Evolutionary conservation across 2,329 filamentous ascomycete species (phyloP).

Genomic region (Monilinia fructicola): DNA sequence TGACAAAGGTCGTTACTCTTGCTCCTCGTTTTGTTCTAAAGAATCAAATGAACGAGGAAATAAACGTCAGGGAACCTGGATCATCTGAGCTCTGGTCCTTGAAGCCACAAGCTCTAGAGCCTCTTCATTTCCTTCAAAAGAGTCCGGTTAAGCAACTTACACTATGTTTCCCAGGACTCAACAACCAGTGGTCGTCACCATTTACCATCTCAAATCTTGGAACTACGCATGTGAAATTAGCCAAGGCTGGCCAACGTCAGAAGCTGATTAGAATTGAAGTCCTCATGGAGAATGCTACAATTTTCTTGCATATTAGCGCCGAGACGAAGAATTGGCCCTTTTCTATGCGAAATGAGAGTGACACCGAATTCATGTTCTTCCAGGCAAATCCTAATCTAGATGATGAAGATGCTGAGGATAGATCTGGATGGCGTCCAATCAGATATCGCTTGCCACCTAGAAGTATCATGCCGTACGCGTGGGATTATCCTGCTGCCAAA

Average conservation of each 20-base stretch:
- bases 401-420: conserved; percentile 81
- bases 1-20: conserved; percentile 93
- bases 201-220: conserved; percentile 97
- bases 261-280: conserved; percentile 84
- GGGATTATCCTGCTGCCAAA: conserved; percentile 98
- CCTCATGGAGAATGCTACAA: conserved; percentile 86
- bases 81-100: conserved; percentile 82
- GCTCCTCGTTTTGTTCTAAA: conserved; percentile 91
- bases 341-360: conserved; percentile 97
- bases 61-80: conserved; percentile 87
- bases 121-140: conserved; percentile 86
- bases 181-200: conserved; percentile 96
- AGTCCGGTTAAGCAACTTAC: conserved; percentile 83
- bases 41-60: conserved; percentile 85
- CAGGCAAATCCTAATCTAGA: conserved; percentile 92
- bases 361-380: conserved; percentile 94
- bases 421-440: conserved; percentile 87
- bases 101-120: conserved; percentile 74
- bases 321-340: conserved; percentile 98
- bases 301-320: conserved; percentile 86
- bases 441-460: conserved; percentile 87
- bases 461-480: conserved; percentile 99
- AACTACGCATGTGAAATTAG: conserved; percentile 88
- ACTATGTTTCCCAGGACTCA: conserved; percentile 87
- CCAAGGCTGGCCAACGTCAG: conserved; percentile 86